Evolutionary conservation across 2,329 filamentous ascomycete genomes (phyloP).

Genomic region (Beauveria brongniartii): DNA sequence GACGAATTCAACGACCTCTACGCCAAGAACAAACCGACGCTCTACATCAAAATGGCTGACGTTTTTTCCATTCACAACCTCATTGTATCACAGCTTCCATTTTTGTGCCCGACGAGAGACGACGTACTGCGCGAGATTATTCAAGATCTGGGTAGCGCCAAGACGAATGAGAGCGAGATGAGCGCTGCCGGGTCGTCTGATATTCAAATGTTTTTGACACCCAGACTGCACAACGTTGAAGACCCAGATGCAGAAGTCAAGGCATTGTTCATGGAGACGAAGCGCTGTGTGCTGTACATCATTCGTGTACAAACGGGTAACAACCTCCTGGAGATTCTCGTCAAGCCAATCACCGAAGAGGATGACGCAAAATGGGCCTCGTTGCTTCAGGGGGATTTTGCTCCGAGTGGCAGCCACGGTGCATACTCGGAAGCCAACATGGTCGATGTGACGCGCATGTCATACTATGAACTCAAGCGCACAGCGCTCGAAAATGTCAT

Average conservation of each 20-base stretch:
- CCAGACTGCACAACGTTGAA: slow-evolving; percentile 81
- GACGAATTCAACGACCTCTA: slow-evolving; percentile 99
- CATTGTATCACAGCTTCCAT: slow-evolving; percentile 67
- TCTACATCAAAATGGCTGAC: slow-evolving; percentile 99
- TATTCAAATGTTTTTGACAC: slow-evolving; percentile 83
- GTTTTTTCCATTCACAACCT: slow-evolving; percentile 94
- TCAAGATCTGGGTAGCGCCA: slow-evolving; percentile 88
- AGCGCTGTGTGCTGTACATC: slow-evolving; percentile 93
- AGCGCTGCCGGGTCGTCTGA: slow-evolving; percentile 77
- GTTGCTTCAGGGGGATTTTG: slow-evolving; percentile 74
- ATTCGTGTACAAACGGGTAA: slow-evolving; percentile 89
- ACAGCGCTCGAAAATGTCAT: slow-evolving; percentile 92
- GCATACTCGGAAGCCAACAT: slow-evolving; percentile 89
- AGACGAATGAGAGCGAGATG: slow-evolving; percentile 93
- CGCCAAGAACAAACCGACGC: slow-evolving; percentile 87
- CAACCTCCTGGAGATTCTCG: slow-evolving; percentile 90
- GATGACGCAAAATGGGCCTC: slow-evolving; percentile 84
- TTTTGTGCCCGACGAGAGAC: slow-evolving; percentile 71
- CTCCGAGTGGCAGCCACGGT: slow-evolving; percentile 58
- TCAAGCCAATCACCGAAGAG: slow-evolving; percentile 77
- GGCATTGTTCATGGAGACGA: slow-evolving; percentile 94
- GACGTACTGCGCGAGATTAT: slow-evolving; percentile 87
- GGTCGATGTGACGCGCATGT: slow-evolving; percentile 82
- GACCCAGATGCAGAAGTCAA: slow-evolving; percentile 92
- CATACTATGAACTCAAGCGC: slow-evolving; percentile 85